Base-by-base conservation (phyloP, 306 rosid species). In the Gleditsia sinensis region DNA sequence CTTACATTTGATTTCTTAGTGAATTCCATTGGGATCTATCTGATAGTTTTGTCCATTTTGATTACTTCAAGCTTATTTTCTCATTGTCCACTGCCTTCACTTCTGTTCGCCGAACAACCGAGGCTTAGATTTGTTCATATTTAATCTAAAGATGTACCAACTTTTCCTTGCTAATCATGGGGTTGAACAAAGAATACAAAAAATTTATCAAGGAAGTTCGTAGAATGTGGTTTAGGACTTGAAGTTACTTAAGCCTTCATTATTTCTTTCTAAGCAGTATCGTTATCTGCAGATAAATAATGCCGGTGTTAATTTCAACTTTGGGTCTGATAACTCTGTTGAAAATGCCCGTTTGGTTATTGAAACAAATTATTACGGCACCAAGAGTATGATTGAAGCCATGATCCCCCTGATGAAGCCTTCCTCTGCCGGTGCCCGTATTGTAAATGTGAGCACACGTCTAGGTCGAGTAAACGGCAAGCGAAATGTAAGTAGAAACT, bases 331-430 rank as follows among this genome's bases (percentile, higher is more conserved):
- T 20, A 89, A 85, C 65, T 78, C 89, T 0, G 83, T 88, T 9
- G 92, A 91, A 72, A 71, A 84, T 79, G 88, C 96, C 11, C 81
- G 67, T 27, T 85, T 64, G 23, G 97, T 90, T 48, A 77, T 85
- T 57, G 88, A 80, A 16, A 94, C 98, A 67, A 91, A 94, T 79
- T 94, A 94, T 67, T 84, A 78, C 33, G 97, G 98, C 48, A 92
- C 91, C 34, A 91, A 91, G 72, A 88, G 83, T 16, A 91, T 94
- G 96, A 85, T 83, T 36, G 79, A 87, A 80, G 96, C 94, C 40
- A 85, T 94, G 96, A 80, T 91, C 69, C 98, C 97, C 30, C 75
- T 94, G 80, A 91, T 94, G 94, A 94, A 91, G 56, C 84, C 88
- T 50, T 94, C 98, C 3, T 10, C 83, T 54, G 88, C 86, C 3